A percentile compares a stretch with the other conserved stretches of the same genome.
Conservation (phyloP, 352 stramenopile species). For the Pythium utonaiense region DNA sequence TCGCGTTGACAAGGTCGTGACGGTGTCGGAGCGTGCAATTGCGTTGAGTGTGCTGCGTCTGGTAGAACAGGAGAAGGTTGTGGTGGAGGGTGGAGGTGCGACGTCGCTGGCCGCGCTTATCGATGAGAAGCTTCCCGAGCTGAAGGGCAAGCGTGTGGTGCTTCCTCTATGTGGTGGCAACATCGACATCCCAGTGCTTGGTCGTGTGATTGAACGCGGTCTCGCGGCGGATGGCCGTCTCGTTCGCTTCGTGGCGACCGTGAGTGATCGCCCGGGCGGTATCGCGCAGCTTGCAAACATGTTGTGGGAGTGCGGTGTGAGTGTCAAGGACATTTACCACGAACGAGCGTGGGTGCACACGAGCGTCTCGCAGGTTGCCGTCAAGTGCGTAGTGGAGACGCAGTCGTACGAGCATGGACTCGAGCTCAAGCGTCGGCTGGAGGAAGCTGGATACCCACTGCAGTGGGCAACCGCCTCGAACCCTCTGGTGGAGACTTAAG, state of each 20-base stretch:
- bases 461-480: slow-evolving; percentile 57
- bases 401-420: slow-evolving; percentile 92
- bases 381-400: slow-evolving; percentile 96
- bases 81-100: slow-evolving; percentile 95
- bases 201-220: slow-evolving; percentile 95
- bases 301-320: slow-evolving; percentile 86
- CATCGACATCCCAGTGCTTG: slow-evolving; percentile 95
- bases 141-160: slow-evolving; percentile 93
- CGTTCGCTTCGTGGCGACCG: slow-evolving; percentile 94
- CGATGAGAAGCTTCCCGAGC: slow-evolving; percentile 91
- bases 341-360: slow-evolving; percentile 95
- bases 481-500: slow-evolving; percentile 20
- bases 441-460: slow-evolving; percentile 85
- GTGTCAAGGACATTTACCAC: slow-evolving; percentile 98
- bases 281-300: slow-evolving; percentile 91
- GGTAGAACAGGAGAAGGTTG: slow-evolving; percentile 97
- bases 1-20: slow-evolving; percentile 94
- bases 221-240: slow-evolving; percentile 96
- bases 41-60: slow-evolving; percentile 95
- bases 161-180: slow-evolving; percentile 96
- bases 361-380: slow-evolving; percentile 93
- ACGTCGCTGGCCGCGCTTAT: slow-evolving; percentile 93
- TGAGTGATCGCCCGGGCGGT: slow-evolving; percentile 94
- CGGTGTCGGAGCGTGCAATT: slow-evolving; percentile 93
- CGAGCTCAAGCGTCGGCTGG: slow-evolving; percentile 82